Conservation (phyloP, 768 basidiomycete genomes). For the Fomitopsis serialis region DNA sequence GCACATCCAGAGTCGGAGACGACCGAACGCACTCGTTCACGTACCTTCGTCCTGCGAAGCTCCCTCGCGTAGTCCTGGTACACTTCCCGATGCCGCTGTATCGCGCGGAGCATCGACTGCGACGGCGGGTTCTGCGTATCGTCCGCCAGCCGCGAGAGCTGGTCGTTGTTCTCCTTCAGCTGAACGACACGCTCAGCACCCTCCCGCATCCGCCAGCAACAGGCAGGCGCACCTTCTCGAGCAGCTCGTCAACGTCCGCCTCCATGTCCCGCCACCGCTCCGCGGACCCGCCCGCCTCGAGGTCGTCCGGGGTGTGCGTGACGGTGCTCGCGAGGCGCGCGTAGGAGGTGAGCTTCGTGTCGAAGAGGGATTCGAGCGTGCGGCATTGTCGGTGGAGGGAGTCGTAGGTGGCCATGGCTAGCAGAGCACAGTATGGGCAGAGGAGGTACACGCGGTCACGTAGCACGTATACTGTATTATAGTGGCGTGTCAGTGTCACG, state of each 20-base stretch:
- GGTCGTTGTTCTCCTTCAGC: conserved; percentile 85
- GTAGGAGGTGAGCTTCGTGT: conserved; percentile 87
- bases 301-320: conserved; percentile 48
- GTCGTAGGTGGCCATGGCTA: conserved; percentile 74
- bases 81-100: conserved; percentile 88
- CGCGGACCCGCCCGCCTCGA: conserved; percentile 65
- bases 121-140: conserved; percentile 68
- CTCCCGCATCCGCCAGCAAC: too few species aligned
- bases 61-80: conserved; percentile 85
- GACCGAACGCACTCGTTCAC: not conserved
- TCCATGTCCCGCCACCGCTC: conserved; percentile 83
- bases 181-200: conserved; percentile 26
- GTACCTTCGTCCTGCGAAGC: conserved; percentile 79
- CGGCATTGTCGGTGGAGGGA: conserved; percentile 87
- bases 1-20: not conserved
- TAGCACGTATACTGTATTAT: not conserved
- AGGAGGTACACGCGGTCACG: not conserved
- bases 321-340: conserved; percentile 75
- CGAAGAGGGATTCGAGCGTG: conserved; percentile 89
- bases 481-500: too few species aligned
- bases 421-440: not conserved
- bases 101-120: conserved; percentile 79
- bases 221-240: conserved; percentile 62
- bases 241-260: conserved; percentile 77
- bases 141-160: conserved; percentile 62